Conservation (phyloP, 306 rosid species). For the Acacia acuminata region DNA sequence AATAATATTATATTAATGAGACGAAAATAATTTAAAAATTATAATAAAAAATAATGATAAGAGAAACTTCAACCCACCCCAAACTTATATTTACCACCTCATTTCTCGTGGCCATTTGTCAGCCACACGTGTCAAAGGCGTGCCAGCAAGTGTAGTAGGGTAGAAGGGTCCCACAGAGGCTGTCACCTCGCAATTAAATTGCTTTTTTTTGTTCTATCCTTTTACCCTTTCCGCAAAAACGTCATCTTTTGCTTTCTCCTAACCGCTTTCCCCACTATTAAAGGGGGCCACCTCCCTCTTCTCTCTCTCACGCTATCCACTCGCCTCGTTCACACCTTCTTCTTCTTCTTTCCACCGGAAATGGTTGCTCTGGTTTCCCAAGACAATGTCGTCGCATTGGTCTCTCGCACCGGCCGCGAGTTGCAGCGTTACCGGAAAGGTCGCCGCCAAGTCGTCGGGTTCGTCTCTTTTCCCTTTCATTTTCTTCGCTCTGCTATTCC, state of each 20-base stretch:
- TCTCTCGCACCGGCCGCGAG: slow-evolving; percentile 84
- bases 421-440: slow-evolving; percentile 77
- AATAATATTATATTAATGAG: too few relatives aligned
- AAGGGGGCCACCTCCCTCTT: neutral
- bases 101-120: too few relatives aligned
- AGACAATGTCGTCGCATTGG: slow-evolving; percentile 66
- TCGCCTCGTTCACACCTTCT: neutral
- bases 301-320: slow-evolving; percentile 39
- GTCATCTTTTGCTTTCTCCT: slow-evolving; percentile 14
- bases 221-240: neutral
- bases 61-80: too few relatives aligned
- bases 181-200: neutral
- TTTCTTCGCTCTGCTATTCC: neutral
- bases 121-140: slow-evolving; percentile 26
- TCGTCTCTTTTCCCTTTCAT: slow-evolving; percentile 5
- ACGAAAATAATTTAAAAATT: too few relatives aligned
- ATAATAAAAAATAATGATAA: too few relatives aligned
- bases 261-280: slow-evolving; percentile 32
- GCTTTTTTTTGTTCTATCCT: neutral
- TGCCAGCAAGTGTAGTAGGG: neutral
- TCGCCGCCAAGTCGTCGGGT: slow-evolving; percentile 94
- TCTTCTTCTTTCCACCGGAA: neutral
- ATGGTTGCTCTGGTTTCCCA: slow-evolving; percentile 61
- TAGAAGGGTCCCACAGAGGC: neutral
- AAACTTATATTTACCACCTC: too few relatives aligned